Evolutionary conservation across 31 red algal genomes (phyloP).

Genomic region (Porphyra umbilicalis): DNA sequence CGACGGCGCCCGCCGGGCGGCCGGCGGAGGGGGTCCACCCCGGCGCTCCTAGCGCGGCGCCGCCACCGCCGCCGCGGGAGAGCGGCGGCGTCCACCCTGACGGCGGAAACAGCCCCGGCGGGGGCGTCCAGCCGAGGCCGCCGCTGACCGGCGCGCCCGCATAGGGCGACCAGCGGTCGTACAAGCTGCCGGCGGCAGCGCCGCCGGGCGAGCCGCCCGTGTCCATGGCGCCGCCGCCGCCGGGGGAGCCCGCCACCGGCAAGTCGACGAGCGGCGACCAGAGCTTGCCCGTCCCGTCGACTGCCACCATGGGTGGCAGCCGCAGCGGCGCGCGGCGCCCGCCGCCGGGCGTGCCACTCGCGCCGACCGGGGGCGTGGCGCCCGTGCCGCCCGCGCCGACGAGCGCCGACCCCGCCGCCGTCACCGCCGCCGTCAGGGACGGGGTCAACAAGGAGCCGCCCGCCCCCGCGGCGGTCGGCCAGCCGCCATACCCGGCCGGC

Average conservation of each 20-base stretch:
- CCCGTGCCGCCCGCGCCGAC: background rate
- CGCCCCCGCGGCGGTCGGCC: no score
- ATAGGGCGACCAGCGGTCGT: background rate
- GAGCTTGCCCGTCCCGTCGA: background rate
- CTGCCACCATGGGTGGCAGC: background rate
- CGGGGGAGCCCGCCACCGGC: background rate
- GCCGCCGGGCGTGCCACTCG: no score
- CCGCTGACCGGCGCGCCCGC: no score
- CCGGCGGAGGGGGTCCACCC: background rate
- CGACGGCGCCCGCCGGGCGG: no score
- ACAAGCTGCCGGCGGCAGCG: background rate
- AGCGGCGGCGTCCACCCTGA: background rate
- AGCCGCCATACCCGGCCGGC: background rate
- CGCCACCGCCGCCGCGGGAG: background rate
- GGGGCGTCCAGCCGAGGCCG: no score
- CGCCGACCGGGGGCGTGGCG: background rate
- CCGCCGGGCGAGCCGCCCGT: background rate
- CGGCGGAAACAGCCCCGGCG: no score
- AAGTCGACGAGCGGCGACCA: background rate
- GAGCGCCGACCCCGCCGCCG: background rate
- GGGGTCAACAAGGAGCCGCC: background rate
- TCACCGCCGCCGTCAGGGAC: background rate
- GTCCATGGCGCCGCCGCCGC: background rate
- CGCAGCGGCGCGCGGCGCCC: background rate
- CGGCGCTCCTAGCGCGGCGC: background rate